Evolutionary conservation across 306 rosid genomes (phyloP), one percentile per base, ranked within the genome.

Genomic region (Dalbergia oliveri): DNA sequence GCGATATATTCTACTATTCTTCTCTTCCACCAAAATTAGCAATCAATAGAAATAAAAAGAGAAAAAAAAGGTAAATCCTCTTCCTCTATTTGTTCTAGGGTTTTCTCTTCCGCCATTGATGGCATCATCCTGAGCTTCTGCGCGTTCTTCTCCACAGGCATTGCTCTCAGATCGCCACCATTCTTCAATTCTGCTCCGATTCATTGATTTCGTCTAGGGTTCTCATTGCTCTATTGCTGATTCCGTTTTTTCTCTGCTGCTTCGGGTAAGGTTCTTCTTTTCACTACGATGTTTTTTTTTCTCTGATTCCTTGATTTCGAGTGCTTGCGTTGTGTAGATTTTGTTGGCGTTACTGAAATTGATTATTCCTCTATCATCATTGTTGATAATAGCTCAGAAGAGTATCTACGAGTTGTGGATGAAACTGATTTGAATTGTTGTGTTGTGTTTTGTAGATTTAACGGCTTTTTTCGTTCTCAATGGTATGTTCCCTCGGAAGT

Each of bases 401-500:
- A 49, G 54, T 49, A 11, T 11, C 54, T 12, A 49, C 54, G 54
- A 49, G 44, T 14, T 43, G 41, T 31, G 14, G 72, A 23, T 26
- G 60, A 54, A 26, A 67, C 68, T 43, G 68, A 78, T 62, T 14
- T 56, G 66, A 5, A n/a, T 12, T 37, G 3, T 54, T 53, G 34
- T 66, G 3, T 54, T 53, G 45, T 66, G 8, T 14, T 51, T 64
- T 53, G 12, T 31, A 86, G 87, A 26, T 66, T 68, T 68, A 51
- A 44, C 60, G 49, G 21, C 45, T 69, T 62, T 58, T 54, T 71
- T 11, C 31, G 19, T 33, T 82, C 62, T 78, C 86, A 23, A 85
- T 85, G 84, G 72, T 89, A 79, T 89, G 91, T 88, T 88, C 97
- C 34, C 79, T 89, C 66, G 97, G 91, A 84, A 85, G 83, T 87